Percentiles rank a stretch among this genome's conserved stretches.
These are phyloP conservation scores for Calonectria hawksworthii DNA, from an alignment of 2,329 filamentous ascomycete genomes.

Conservation along the genomic window DNA sequence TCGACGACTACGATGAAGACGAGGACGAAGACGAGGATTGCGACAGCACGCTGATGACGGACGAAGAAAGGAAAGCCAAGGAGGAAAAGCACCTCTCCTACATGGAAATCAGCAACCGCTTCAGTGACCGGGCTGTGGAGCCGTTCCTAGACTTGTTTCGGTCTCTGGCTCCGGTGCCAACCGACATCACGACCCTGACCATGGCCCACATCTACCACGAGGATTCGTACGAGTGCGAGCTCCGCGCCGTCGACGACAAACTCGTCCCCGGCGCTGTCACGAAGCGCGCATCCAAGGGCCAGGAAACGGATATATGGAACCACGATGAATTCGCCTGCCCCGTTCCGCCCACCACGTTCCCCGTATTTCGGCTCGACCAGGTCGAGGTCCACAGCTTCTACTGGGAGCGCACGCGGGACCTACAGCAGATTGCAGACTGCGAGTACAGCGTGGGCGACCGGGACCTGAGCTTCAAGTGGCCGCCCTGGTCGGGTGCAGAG, in stretches of 20 bases:
- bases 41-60: background rate
- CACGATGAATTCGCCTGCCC: background rate
- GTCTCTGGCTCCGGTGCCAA: background rate
- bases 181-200: background rate
- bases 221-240: background rate
- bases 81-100: background rate
- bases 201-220: constrained; percentile 1
- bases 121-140: background rate
- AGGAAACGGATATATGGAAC: background rate
- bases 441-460: background rate
- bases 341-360: background rate
- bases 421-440: background rate
- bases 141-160: background rate
- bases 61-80: background rate
- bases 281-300: background rate
- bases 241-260: background rate
- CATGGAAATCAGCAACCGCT: background rate
- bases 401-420: background rate
- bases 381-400: background rate
- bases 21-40: background rate
- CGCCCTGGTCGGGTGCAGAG: background rate
- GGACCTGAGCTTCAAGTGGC: background rate
- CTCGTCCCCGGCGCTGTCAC: background rate
- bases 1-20: background rate
- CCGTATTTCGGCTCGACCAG: background rate